A percentile compares a stretch with the other conserved stretches of the same genome.
These are phyloP conservation scores for Hortaea werneckii DNA, from an alignment of 2,329 filamentous ascomycete genomes.

Conservation along the genomic window DNA sequence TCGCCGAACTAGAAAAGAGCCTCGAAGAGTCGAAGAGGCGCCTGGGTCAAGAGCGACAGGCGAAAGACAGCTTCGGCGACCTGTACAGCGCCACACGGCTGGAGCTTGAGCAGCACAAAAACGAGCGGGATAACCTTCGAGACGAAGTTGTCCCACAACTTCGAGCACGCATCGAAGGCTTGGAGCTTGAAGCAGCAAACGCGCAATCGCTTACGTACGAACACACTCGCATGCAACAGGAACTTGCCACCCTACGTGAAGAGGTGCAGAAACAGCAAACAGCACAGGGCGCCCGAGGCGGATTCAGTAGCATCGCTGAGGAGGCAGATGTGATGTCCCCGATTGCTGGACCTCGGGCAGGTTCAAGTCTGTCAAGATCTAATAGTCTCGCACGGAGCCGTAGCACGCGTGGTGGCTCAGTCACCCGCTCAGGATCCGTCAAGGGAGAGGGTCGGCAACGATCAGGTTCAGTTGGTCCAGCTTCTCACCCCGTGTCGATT, in stretches of 20 bases:
- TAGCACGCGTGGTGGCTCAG: slow-evolving; percentile 23
- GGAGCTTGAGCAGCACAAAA: slow-evolving; percentile 70
- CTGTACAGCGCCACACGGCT: slow-evolving; percentile 72
- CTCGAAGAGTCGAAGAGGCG: slow-evolving; percentile 77
- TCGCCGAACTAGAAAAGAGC: slow-evolving; percentile 67
- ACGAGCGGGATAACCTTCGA: slow-evolving; percentile 83
- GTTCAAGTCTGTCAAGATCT: slow-evolving; percentile 32
- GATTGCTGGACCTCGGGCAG: slow-evolving; percentile 17
- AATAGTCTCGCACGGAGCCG: slow-evolving; percentile 50
- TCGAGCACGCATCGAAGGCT: slow-evolving; percentile 62
- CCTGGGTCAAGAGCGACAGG: slow-evolving; percentile 71
- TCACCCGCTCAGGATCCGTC: slow-evolving; percentile 25
- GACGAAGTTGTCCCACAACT: slow-evolving; percentile 80
- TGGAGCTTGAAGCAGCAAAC: slow-evolving; percentile 64
- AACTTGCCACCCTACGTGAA: slow-evolving; percentile 58
- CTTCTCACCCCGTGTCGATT: slow-evolving; percentile 28
- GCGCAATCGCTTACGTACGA: slow-evolving; percentile 68
- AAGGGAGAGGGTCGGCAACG: slow-evolving; percentile 32
- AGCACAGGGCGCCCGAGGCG: slow-evolving; percentile 18
- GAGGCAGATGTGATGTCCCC: slow-evolving; percentile 35
- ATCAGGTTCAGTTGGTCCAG: slow-evolving; percentile 29
- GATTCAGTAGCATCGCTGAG: slow-evolving; percentile 53
- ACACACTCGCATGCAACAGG: slow-evolving; percentile 75
- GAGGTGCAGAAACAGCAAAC: slow-evolving; percentile 36
- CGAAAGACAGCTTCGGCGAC: slow-evolving; percentile 91